These are phyloP conservation scores for Sporothrix mexicana DNA, from an alignment of 2,329 filamentous ascomycete species.

Conservation along the genomic window DNA sequence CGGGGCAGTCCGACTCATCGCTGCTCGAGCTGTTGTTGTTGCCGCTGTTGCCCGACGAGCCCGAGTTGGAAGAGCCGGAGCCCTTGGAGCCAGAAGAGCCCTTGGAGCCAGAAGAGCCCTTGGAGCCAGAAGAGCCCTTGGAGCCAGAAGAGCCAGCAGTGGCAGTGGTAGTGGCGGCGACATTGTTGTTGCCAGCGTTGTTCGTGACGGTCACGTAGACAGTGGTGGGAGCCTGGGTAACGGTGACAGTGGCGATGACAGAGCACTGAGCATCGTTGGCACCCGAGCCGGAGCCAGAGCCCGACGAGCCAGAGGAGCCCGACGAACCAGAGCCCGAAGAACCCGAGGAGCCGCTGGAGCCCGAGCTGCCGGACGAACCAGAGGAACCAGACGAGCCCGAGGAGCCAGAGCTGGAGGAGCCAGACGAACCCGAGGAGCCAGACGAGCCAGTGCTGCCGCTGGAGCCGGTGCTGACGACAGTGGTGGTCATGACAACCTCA, in stretches of 20 bases:
- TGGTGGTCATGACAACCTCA: constrained; percentile 28
- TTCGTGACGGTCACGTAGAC: constrained; percentile 32
- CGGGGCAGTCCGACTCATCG: constrained; percentile 21
- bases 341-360: neutral
- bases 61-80: neutral
- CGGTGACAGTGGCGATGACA: constrained; percentile 29
- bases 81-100: neutral
- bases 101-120: neutral
- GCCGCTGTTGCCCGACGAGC: neutral
- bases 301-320: constrained; percentile 13
- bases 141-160: constrained; percentile 17
- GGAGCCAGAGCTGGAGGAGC: constrained; percentile 17
- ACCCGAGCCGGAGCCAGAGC: neutral
- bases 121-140: neutral
- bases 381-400: constrained; percentile 17
- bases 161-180: neutral
- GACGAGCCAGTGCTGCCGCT: constrained; percentile 31
- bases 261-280: constrained; percentile 25
- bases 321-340: neutral
- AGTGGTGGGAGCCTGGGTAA: constrained; percentile 33
- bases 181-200: constrained; percentile 13
- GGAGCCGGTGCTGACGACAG: constrained; percentile 30
- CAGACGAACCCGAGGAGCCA: constrained; percentile 25
- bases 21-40: neutral
- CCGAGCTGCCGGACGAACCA: neutral